Evolutionary conservation across 352 stramenopile genomes (phyloP).

Genomic region (Phytopythium montanum): DNA sequence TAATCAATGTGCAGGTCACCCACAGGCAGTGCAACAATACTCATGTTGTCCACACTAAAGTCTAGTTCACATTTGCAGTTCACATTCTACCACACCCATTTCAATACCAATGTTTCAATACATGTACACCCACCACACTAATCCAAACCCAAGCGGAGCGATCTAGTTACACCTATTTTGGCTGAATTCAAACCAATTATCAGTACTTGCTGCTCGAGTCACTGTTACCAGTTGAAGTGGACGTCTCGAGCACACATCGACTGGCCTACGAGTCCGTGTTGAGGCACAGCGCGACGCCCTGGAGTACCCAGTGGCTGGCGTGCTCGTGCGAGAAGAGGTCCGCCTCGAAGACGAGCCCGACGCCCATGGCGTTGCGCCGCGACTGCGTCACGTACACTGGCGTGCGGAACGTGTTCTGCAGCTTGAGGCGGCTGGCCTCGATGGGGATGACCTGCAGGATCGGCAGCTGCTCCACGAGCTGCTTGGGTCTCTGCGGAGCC

Average conservation of each 20-base stretch:
- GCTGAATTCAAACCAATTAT: no score
- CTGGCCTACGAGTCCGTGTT: conserved; percentile 91
- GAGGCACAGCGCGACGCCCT: conserved; percentile 91
- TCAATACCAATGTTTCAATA: no score
- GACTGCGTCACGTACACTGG: conserved; percentile 96
- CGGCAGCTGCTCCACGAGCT: conserved; percentile 93
- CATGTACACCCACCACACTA: no score
- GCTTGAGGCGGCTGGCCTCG: conserved; percentile 93
- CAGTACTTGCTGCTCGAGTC: neutral
- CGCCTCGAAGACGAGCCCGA: conserved; percentile 94
- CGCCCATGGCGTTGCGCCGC: conserved; percentile 93
- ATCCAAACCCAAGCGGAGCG: no score
- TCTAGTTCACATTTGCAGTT: no score
- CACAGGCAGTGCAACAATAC: no score
- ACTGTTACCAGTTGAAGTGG: no score
- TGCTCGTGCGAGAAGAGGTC: conserved; percentile 92
- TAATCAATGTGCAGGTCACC: no score
- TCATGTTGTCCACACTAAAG: no score
- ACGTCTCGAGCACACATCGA: no score
- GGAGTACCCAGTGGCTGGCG: conserved; percentile 92
- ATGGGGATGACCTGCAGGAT: conserved; percentile 95
- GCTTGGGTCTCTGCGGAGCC: conserved; percentile 89
- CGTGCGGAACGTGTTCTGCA: conserved; percentile 94
- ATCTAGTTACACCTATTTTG: no score
- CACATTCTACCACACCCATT: no score